These are phyloP conservation scores for Aspergillus cristatus DNA, from an alignment of 495 filamentous ascomycete species.

Conservation along the genomic window DNA sequence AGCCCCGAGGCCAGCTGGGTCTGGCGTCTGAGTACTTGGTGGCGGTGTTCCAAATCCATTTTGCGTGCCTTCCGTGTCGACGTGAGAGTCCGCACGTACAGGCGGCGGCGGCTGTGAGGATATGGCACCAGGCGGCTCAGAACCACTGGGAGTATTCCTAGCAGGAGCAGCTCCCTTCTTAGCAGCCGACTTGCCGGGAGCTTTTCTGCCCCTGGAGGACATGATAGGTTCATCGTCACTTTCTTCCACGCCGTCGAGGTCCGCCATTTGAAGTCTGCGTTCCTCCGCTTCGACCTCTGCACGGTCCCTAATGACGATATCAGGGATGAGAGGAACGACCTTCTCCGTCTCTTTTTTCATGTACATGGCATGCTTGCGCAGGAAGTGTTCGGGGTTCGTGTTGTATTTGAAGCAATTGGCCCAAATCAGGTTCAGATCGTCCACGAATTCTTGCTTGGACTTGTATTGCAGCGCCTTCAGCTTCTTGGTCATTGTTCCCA, in stretches of 20 bases:
- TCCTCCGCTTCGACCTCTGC: conserved; percentile 97
- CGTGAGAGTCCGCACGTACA: conserved; percentile 55
- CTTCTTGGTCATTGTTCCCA: conserved; percentile 97
- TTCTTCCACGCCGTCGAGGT: conserved; percentile 76
- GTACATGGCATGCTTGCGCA: conserved; percentile 86
- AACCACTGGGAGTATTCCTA: conserved; percentile 56
- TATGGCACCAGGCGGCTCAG: conserved; percentile 60
- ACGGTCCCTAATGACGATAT: conserved; percentile 78
- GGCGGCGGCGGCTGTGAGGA: conserved; percentile 42
- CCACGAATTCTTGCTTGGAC: conserved; percentile 90
- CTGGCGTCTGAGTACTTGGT: conserved; percentile 68
- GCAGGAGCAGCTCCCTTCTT: conserved; percentile 67
- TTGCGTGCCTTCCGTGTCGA: conserved; percentile 55
- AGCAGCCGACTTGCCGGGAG: conserved; percentile 62
- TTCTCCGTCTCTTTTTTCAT: conserved; percentile 98
- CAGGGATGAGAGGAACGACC: conserved; percentile 87
- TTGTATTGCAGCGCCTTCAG: conserved; percentile 79
- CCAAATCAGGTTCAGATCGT: conserved; percentile 92
- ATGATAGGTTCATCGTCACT: conserved; percentile 98
- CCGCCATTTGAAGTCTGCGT: conserved; percentile 62
- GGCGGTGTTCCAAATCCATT: conserved; percentile 80
- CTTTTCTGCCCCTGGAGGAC: conserved; percentile 88
- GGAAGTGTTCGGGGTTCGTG: conserved; percentile 72
- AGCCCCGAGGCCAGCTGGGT: conserved; percentile 55
- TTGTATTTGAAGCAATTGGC: conserved; percentile 94